Evolutionary conservation across 176 grass and related monocot genomes (phyloP).

Genomic region (Hordeum vulgare): MorexV3_pseudomolecules_assembly NC_058519.1:573167853-573168352

Average conservation of each 20-base stretch:
- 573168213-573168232: constrained; percentile 21
- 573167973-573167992: neutral
- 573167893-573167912: neutral
- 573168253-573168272: constrained; percentile 39
- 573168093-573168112: neutral
- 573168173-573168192: neutral
- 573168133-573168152: fast-evolving
- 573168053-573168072: constrained; percentile 7
- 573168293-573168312: neutral
- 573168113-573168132: fast-evolving
- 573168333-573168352: constrained; percentile 17
- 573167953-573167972: neutral
- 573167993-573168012: neutral
- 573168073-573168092: neutral
- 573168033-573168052: fast-evolving
- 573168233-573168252: constrained; percentile 9
- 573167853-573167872: no score
- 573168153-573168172: neutral
- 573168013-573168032: neutral
- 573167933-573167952: neutral
- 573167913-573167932: neutral
- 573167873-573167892: neutral
- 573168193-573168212: constrained; percentile 54
- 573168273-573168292: neutral
- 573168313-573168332: constrained; percentile 14